Conservation (phyloP, 495 filamentous ascomycete genomes). For the Annulohypoxylon maeteangense region DNA sequence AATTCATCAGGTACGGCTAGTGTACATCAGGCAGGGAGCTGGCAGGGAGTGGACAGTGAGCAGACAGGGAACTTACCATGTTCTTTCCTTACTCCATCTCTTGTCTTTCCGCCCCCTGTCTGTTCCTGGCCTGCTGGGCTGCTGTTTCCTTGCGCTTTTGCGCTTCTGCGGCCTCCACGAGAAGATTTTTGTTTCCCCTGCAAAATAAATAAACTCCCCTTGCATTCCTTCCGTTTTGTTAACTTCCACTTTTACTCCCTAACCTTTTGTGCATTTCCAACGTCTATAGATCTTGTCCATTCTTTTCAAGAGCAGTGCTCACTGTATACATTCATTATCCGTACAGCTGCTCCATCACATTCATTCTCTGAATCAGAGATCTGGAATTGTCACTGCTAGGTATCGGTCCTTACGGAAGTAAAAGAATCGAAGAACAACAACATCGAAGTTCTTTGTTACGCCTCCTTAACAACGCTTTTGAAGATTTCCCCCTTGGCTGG, state of each 20-base stretch:
- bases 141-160: not conserved
- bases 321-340: slow-evolving; percentile 52
- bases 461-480: slow-evolving; percentile 26
- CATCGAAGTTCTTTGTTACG: slow-evolving; percentile 24
- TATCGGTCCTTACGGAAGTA: slow-evolving; percentile 24
- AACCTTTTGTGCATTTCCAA: slow-evolving; percentile 39
- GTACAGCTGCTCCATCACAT: slow-evolving; percentile 39
- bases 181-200: slow-evolving; percentile 15
- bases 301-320: slow-evolving; percentile 56
- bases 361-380: slow-evolving; percentile 43
- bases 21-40: slow-evolving; percentile 16
- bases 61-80: slow-evolving; percentile 4
- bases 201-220: slow-evolving; percentile 38
- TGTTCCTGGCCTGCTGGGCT: not conserved
- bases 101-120: not conserved
- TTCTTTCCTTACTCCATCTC: not conserved
- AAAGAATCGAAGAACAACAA: slow-evolving; percentile 21
- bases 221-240: slow-evolving; percentile 29
- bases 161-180: slow-evolving; percentile 29
- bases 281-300: slow-evolving; percentile 46
- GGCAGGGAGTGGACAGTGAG: not conserved
- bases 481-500: slow-evolving; percentile 39
- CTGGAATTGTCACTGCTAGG: not conserved
- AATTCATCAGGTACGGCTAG: slow-evolving; percentile 21
- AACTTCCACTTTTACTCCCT: slow-evolving; percentile 24